Evolutionary conservation across 805 yeast genomes (phyloP).

Genomic region (Starmerella stellata): DNA sequence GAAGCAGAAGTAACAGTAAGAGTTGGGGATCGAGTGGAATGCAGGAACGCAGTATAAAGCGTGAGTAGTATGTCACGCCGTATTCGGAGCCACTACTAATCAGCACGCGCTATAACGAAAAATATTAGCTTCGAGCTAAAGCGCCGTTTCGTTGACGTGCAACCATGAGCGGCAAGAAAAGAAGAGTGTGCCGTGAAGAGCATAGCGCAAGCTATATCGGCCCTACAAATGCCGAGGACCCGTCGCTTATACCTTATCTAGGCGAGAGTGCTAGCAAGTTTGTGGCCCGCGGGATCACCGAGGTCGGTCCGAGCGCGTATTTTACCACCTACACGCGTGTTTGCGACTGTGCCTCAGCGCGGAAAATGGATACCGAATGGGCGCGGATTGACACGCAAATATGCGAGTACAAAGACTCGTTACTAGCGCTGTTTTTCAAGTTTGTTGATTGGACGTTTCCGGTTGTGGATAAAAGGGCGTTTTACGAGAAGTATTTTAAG

Average conservation of each 20-base stretch:
- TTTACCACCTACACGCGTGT: slow-evolving; percentile 10
- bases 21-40: no score
- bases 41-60: no score
- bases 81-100: no score
- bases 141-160: no score
- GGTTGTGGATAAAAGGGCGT: slow-evolving; percentile 21
- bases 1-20: no score
- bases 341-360: slow-evolving; percentile 18
- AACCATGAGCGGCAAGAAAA: no score
- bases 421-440: slow-evolving; percentile 21
- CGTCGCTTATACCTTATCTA: slow-evolving; percentile 17
- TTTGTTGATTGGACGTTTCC: slow-evolving; percentile 24
- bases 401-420: slow-evolving; percentile 16
- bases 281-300: slow-evolving; percentile 19
- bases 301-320: slow-evolving; percentile 9
- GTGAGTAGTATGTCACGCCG: no score
- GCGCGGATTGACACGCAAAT: slow-evolving; percentile 7
- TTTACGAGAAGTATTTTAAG: slow-evolving; percentile 20
- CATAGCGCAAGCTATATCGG: slow-evolving; percentile 18
- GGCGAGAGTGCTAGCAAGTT: slow-evolving; percentile 10
- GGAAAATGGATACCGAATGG: slow-evolving; percentile 11
- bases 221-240: slow-evolving; percentile 22
- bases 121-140: no score
- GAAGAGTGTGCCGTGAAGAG: background rate
- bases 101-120: no score